phyloP scores from a whole-genome alignment of 768 basidiomycete genomes.

The Naematelia aurantialba region DNA sequence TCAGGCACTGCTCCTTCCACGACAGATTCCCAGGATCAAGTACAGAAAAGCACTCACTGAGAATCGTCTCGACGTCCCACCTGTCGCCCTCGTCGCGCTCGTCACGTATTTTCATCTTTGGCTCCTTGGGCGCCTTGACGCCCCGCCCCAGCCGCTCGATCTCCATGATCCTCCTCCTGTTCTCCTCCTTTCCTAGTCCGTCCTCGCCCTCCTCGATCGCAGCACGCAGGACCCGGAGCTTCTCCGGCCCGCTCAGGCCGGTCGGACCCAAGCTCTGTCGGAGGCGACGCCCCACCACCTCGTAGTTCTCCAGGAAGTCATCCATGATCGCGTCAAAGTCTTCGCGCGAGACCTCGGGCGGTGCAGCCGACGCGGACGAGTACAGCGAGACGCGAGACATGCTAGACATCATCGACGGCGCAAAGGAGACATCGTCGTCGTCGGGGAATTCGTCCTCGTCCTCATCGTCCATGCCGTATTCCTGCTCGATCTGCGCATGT shows the following conservation, averaged over 20 bases:
- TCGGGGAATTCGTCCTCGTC: conserved; percentile 49
- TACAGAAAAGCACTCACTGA: conserved; percentile 63
- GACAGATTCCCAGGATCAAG: not conserved
- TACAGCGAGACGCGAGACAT: conserved; percentile 60
- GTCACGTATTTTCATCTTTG: conserved; percentile 52
- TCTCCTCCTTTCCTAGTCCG: conserved; percentile 34
- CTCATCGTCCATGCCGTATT: conserved; percentile 60
- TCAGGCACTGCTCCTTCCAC: not conserved
- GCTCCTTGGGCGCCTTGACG: conserved; percentile 49
- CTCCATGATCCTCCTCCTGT: conserved; percentile 47
- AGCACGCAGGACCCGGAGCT: conserved; percentile 72
- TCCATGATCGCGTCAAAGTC: conserved; percentile 90
- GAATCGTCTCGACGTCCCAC: conserved; percentile 96
- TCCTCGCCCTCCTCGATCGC: conserved; percentile 64
- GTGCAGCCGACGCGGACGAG: conserved; percentile 18
- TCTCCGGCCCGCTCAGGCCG: conserved; percentile 69
- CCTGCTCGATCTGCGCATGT: conserved; percentile 34
- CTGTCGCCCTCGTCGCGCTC: conserved; percentile 54
- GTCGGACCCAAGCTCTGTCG: conserved; percentile 62
- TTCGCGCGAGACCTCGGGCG: conserved; percentile 57
- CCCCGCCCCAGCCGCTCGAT: conserved; percentile 56
- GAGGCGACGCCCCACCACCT: conserved; percentile 78
- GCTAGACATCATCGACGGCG: conserved; percentile 55
- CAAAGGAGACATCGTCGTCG: conserved; percentile 48
- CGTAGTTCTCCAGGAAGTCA: conserved; percentile 87